Evolutionary conservation across 306 rosid species (phyloP).

Genomic region (Comarum palustre): DNA sequence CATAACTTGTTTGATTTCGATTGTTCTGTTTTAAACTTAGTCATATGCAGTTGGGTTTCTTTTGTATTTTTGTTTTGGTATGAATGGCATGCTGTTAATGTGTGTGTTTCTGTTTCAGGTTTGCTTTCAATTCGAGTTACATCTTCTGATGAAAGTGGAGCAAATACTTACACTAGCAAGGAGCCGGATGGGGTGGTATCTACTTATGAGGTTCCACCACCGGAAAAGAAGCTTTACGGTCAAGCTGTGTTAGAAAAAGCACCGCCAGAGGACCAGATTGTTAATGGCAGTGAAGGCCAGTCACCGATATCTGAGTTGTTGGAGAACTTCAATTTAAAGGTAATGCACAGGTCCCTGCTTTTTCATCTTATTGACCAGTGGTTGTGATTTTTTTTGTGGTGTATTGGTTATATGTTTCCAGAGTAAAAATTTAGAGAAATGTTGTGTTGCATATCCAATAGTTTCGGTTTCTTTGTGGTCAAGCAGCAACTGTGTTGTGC

Average conservation of each 20-base stretch:
- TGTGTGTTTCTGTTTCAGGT: slow-evolving; percentile 20
- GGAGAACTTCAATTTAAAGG: slow-evolving; percentile 31
- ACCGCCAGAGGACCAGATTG: slow-evolving; percentile 31
- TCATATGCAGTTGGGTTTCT: not conserved
- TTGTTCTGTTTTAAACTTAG: not conserved
- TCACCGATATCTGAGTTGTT: slow-evolving; percentile 31
- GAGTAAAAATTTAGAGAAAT: not conserved
- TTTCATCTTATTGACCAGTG: not conserved
- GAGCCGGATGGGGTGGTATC: slow-evolving; percentile 20
- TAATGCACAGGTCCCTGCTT: slow-evolving; percentile 11
- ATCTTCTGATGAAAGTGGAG: slow-evolving; percentile 35
- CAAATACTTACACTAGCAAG: slow-evolving; percentile 16
- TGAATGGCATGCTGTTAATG: not conserved
- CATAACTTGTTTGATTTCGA: not conserved
- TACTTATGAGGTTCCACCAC: slow-evolving; percentile 24
- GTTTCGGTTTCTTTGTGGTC: not conserved
- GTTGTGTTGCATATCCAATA: not conserved
- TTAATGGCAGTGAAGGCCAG: slow-evolving; percentile 41
- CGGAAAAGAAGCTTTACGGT: slow-evolving; percentile 18
- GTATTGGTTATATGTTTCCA: not conserved
- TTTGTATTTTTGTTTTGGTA: not conserved
- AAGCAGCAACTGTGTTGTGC: not conserved
- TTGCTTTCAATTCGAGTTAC: slow-evolving; percentile 16
- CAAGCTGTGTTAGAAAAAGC: slow-evolving; percentile 26
- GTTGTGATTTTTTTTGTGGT: not conserved